Base-by-base conservation (phyloP, 2,329 filamentous ascomycete genomes). In the Curvularia sp. region DNA sequence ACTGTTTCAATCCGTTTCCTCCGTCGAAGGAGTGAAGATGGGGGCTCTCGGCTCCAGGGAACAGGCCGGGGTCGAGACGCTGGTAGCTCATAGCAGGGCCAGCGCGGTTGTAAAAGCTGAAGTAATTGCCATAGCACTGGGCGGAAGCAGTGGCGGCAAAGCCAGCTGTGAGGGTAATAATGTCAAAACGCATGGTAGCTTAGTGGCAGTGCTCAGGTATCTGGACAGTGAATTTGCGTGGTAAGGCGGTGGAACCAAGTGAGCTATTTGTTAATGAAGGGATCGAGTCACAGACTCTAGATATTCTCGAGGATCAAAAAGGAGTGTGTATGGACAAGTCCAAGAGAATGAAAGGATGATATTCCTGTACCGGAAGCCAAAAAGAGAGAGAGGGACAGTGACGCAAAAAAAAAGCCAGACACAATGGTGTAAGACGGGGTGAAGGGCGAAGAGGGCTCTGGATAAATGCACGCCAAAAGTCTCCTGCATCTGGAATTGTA, bases 1-100 rank as follows among this genome's bases (percentile, higher is more conserved):
- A 61, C 3, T 71, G 61, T 39, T 65, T 57, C 27, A 78, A 59
- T 27, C 56, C 72, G 45, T 77, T 75, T 34, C 74, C 75, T 43
- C 76, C 76, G 46, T 77, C 73, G 60, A 78, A 78, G 6, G 73
- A 74, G 59, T 78, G 76, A 32, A 78, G 65, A 67, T 78, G 76
- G 21, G 73, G 66, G 47, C 69, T 71, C 52, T 73, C 52, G 7
- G 50, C 55, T 45, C 75, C 76, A 13, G 76, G 76, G 49, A 61
- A 70, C 6, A 77, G 60, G 39, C 71, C 72, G 21, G 76, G 74
- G 41, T 78, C 76, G 28, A 77, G 60, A 45, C 73, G 67, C 63
- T 77, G 72, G 50, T 74, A 74, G 65, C 68, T 73, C 69, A 77
- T 61, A 21, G 74, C 66, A 42, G 59, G 53, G 28, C 73, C 73